Percentiles rank a stretch among this genome's conserved stretches.
Evolutionary conservation across 148 eudicot genomes (phyloP).

Genomic region (Nepenthes gracilis): DNA sequence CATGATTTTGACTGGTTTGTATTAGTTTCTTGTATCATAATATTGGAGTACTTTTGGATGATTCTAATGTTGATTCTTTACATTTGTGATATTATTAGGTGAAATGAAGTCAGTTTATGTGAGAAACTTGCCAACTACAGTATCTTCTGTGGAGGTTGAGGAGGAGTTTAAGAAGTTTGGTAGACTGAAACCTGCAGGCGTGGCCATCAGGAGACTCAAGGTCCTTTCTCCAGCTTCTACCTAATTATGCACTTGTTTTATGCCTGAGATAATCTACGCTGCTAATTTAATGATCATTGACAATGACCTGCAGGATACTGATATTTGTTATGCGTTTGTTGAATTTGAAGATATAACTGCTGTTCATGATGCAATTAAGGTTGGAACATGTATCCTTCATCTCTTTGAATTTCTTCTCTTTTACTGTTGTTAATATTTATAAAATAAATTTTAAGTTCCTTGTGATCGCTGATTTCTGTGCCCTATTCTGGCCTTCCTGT

Average conservation of each 20-base stretch:
- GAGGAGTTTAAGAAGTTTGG: conserved; percentile 90
- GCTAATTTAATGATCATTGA: conserved; percentile 5
- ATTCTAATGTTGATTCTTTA: neutral
- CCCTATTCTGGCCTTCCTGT: too few relatives aligned
- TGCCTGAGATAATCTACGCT: neutral
- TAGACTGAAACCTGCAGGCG: conserved; percentile 63
- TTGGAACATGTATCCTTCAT: conserved; percentile 10
- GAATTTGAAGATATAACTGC: conserved; percentile 76
- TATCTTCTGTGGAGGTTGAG: conserved; percentile 63
- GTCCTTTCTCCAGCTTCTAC: conserved; percentile 15
- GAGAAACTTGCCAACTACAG: conserved; percentile 58
- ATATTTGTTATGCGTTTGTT: conserved; percentile 88
- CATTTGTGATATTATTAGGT: conserved; percentile 17
- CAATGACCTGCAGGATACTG: conserved; percentile 50
- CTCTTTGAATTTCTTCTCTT: neutral
- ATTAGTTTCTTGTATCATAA: neutral
- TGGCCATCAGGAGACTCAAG: conserved; percentile 85
- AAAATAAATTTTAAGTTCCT: neutral
- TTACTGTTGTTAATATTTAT: neutral
- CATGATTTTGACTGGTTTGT: neutral
- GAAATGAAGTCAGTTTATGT: conserved; percentile 90
- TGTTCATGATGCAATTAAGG: conserved; percentile 91
- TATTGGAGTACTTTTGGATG: neutral
- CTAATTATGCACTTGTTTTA: neutral
- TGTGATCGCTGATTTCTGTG: too few relatives aligned